Conservation (phyloP, 1,139 yeast genomes). For the Taphrina sp. region DNA sequence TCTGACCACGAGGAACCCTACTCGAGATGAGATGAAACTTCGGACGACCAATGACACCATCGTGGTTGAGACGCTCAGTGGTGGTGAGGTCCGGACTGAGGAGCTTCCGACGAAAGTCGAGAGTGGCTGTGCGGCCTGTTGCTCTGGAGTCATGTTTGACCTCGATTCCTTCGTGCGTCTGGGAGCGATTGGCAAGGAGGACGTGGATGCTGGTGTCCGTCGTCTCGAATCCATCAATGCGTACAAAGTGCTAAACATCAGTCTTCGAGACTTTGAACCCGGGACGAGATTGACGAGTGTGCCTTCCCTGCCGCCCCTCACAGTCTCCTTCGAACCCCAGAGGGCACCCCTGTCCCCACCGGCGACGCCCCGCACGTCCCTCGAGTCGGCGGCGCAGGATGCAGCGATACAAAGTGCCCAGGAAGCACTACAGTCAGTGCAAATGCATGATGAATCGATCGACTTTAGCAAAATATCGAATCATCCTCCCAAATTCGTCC, state of each 20-base stretch:
- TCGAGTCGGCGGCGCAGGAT: background rate
- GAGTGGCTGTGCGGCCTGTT: conserved; percentile 28
- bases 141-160: conserved; percentile 28
- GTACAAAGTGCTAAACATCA: conserved; percentile 6
- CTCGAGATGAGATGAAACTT: conserved; percentile 7
- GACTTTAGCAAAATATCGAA: background rate
- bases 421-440: background rate
- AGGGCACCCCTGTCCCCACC: conserved; percentile 25
- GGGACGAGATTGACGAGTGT: conserved; percentile 23
- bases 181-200: background rate
- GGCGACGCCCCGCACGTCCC: conserved; percentile 15
- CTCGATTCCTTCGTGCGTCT: conserved; percentile 18
- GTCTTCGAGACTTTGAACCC: conserved; percentile 19
- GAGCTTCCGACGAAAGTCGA: conserved; percentile 9
- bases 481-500: conserved; percentile 38
- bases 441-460: background rate
- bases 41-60: background rate
- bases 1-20: conserved; percentile 20
- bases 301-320: conserved; percentile 16
- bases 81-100: conserved; percentile 13
- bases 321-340: conserved; percentile 11
- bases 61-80: conserved; percentile 16
- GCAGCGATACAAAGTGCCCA: background rate
- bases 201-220: background rate
- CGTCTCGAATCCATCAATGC: conserved; percentile 10